Percentiles rank a stretch among this genome's conserved stretches.
Conservation (phyloP, 2,329 filamentous ascomycete genomes). For the Mycosphaerella arachidis region DNA sequence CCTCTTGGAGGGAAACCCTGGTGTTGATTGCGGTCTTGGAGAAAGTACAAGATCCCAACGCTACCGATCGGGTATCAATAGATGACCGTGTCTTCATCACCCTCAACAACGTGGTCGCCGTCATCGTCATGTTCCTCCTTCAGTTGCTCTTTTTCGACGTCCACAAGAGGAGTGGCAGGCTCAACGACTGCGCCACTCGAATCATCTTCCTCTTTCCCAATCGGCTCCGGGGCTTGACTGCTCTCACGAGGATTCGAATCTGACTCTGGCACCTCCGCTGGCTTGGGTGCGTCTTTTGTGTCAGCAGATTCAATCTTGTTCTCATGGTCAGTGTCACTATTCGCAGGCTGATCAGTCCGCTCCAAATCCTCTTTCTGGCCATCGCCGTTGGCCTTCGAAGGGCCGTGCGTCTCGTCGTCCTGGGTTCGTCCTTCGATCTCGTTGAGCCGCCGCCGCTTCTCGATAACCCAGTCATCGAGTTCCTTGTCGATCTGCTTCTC, state of each 20-base stretch:
- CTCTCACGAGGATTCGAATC: not conserved
- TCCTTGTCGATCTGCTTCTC: slow-evolving; percentile 63
- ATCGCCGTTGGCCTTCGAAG: not conserved
- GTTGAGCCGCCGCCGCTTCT: slow-evolving; percentile 17
- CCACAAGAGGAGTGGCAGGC: slow-evolving; percentile 10
- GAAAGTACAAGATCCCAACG: slow-evolving; percentile 2
- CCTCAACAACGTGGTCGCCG: slow-evolving; percentile 74
- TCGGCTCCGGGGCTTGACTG: not conserved
- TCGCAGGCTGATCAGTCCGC: not conserved
- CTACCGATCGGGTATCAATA: slow-evolving; percentile 54
- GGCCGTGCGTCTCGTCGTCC: not conserved
- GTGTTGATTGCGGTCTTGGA: too few relatives aligned
- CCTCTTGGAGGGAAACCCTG: too few relatives aligned
- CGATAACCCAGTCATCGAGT: slow-evolving; percentile 55
- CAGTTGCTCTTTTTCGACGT: slow-evolving; percentile 15
- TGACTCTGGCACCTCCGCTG: slow-evolving; percentile 10
- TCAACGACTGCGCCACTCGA: not conserved
- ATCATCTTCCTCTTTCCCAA: not conserved
- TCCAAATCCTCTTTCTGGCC: not conserved
- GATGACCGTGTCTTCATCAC: slow-evolving; percentile 85
- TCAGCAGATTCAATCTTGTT: slow-evolving; percentile 6
- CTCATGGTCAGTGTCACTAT: slow-evolving; percentile 7
- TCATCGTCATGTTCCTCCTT: slow-evolving; percentile 55
- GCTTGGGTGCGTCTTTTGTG: not conserved
- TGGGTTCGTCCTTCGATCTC: slow-evolving; percentile 2